These are phyloP conservation scores for Tricladium varicosporioides DNA, from an alignment of 2,329 filamentous ascomycete genomes.

Conservation along the genomic window DNA sequence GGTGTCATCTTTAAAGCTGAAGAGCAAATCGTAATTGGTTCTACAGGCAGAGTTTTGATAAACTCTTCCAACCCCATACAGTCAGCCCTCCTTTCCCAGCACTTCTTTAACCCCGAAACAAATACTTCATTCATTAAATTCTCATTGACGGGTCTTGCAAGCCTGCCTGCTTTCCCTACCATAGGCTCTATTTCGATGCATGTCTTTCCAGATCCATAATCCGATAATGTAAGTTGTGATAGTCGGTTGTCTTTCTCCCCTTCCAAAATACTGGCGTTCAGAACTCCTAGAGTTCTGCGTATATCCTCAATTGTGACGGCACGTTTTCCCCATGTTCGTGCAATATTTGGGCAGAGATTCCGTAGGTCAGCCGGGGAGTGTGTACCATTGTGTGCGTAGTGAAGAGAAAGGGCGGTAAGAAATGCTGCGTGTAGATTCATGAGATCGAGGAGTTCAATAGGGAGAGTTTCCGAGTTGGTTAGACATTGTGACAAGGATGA, in stretches of 20 bases:
- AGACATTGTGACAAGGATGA: conserved; percentile 6
- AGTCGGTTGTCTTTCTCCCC: conserved; percentile 39
- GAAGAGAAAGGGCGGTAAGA: conserved; percentile 64
- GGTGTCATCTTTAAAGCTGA: conserved; percentile 54
- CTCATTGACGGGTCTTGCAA: conserved; percentile 45
- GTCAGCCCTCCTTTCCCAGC: conserved; percentile 39
- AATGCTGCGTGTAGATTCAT: conserved; percentile 65
- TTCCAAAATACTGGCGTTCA: conserved; percentile 34
- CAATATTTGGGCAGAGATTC: conserved; percentile 59
- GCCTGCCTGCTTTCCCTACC: conserved; percentile 24
- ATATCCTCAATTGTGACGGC: conserved; percentile 65
- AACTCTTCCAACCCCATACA: conserved; percentile 39
- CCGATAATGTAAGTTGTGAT: conserved; percentile 40
- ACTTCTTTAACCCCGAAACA: conserved; percentile 45
- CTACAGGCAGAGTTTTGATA: conserved; percentile 54
- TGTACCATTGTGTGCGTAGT: conserved; percentile 66
- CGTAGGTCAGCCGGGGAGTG: conserved; percentile 62
- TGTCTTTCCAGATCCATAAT: conserved; percentile 53
- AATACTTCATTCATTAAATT: conserved; percentile 54
- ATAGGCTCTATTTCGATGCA: conserved; percentile 52
- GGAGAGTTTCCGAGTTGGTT: conserved; percentile 35
- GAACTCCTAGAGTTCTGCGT: conserved; percentile 64
- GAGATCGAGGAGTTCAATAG: conserved; percentile 55
- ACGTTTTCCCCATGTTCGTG: conserved; percentile 71
- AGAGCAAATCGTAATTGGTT: conserved; percentile 49